Conservation (phyloP, 306 rosid genomes). For the Elaeagnus macrophylla region DNA sequence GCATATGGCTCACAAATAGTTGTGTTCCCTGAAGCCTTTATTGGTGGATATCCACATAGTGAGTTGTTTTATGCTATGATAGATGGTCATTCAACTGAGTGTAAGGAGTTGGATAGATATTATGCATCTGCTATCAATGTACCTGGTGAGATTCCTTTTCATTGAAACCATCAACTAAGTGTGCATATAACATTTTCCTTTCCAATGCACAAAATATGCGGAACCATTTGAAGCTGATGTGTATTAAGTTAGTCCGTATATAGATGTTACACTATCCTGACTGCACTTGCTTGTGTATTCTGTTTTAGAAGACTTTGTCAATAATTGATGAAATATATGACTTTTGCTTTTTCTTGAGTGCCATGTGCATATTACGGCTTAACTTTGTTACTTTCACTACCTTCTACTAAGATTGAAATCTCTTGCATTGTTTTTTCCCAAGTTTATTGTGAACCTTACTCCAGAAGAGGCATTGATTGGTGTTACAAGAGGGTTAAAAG, state of each 20-base stretch:
- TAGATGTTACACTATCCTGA: too few relatives aligned
- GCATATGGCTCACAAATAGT: slow-evolving; percentile 13
- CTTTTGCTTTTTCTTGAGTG: too few relatives aligned
- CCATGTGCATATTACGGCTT: too few relatives aligned
- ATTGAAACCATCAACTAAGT: too few relatives aligned
- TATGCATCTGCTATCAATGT: slow-evolving; percentile 16
- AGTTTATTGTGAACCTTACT: not conserved
- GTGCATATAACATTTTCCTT: too few relatives aligned
- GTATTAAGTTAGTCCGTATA: too few relatives aligned
- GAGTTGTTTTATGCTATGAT: slow-evolving; percentile 7
- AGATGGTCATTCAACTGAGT: not conserved
- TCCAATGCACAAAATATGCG: too few relatives aligned
- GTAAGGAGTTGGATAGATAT: slow-evolving; percentile 5
- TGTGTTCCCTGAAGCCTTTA: slow-evolving; percentile 18
- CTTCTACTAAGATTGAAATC: too few relatives aligned
- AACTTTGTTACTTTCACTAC: not conserved
- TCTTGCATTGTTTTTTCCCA: not conserved
- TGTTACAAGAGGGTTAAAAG: not conserved
- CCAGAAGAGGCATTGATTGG: not conserved
- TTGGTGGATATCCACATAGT: slow-evolving; percentile 15
- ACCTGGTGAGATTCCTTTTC: slow-evolving; percentile 10
- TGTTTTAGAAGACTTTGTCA: too few relatives aligned
- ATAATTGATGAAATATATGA: too few relatives aligned
- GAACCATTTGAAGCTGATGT: too few relatives aligned
- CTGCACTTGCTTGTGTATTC: too few relatives aligned